These are phyloP conservation scores for Claviceps africana DNA, from an alignment of 2,329 filamentous ascomycete species.

Conservation along the genomic window DNA sequence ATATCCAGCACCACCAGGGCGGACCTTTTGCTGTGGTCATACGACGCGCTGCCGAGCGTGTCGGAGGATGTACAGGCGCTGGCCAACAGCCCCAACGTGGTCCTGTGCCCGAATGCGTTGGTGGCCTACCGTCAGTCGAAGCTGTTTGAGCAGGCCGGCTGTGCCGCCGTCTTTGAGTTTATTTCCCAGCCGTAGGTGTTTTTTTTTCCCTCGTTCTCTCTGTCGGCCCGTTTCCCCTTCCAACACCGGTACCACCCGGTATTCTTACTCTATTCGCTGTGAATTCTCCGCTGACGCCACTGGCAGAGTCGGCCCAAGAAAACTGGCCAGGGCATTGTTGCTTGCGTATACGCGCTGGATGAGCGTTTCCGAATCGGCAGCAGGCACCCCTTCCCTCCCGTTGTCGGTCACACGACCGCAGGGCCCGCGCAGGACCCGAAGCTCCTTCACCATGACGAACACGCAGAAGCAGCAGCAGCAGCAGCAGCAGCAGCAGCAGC, in stretches of 20 bases:
- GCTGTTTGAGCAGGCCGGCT: neutral
- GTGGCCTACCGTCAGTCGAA: conserved; percentile 1
- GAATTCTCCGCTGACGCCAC: neutral
- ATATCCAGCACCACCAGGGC: conserved; percentile 6
- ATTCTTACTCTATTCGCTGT: no score
- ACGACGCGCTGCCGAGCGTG: neutral
- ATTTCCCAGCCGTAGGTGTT: neutral
- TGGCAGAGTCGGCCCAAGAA: neutral
- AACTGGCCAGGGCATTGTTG: neutral
- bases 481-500: neutral
- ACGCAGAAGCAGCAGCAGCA: neutral
- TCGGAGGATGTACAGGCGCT: neutral
- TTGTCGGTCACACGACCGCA: neutral
- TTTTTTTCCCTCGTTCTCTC: neutral
- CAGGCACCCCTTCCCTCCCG: neutral
- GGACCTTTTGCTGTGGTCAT: conserved; percentile 14
- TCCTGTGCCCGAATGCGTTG: neutral
- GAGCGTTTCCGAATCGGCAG: neutral
- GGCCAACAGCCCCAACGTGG: neutral
- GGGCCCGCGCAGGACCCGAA: neutral
- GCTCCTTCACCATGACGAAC: neutral
- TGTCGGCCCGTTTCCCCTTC: no score
- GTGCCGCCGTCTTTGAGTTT: neutral
- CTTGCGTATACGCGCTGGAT: conserved; percentile 1
- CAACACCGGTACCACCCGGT: no score